Evolutionary conservation across 805 yeast species (phyloP).

Genomic region (Yarrowia keelungensis): DNA sequence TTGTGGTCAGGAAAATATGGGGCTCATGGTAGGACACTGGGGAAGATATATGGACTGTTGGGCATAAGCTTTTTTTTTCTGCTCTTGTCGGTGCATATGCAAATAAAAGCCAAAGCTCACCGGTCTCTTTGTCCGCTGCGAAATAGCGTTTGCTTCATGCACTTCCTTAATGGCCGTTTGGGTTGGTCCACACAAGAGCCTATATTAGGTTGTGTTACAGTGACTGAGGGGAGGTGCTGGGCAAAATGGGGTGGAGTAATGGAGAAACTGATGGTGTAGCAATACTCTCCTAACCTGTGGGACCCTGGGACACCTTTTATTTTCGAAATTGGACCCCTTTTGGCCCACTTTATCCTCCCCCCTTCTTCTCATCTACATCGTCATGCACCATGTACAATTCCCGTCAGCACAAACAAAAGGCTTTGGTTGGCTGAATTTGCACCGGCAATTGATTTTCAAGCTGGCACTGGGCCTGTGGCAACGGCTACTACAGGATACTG

Average conservation of each 20-base stretch:
- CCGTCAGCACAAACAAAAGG: neutral
- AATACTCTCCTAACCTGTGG: too few species aligned
- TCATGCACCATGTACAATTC: conserved; percentile 3
- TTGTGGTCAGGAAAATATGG: neutral
- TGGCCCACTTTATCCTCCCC: neutral
- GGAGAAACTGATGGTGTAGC: neutral
- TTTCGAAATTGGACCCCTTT: neutral
- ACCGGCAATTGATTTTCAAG: neutral
- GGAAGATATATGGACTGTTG: conserved; percentile 25
- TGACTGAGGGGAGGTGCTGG: neutral
- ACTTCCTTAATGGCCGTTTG: conserved; percentile 9
- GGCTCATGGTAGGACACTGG: conserved; percentile 46
- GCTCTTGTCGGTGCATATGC: conserved; percentile 5
- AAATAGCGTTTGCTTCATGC: neutral
- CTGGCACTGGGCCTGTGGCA: too few species aligned
- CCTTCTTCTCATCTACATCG: conserved; percentile 9
- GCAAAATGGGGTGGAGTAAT: neutral
- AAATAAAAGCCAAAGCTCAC: conserved; percentile 16
- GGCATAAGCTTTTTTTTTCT: conserved; percentile 17
- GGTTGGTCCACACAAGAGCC: conserved; percentile 11
- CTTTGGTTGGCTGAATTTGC: neutral
- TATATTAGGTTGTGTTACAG: conserved; percentile 14
- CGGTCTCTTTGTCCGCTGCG: conserved; percentile 1
- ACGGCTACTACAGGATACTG: too few species aligned
- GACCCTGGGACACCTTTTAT: neutral